These are phyloP conservation scores for Scalesia atractyloides DNA, from an alignment of 129 eudicot genomes.

Conservation along the genomic window DNA sequence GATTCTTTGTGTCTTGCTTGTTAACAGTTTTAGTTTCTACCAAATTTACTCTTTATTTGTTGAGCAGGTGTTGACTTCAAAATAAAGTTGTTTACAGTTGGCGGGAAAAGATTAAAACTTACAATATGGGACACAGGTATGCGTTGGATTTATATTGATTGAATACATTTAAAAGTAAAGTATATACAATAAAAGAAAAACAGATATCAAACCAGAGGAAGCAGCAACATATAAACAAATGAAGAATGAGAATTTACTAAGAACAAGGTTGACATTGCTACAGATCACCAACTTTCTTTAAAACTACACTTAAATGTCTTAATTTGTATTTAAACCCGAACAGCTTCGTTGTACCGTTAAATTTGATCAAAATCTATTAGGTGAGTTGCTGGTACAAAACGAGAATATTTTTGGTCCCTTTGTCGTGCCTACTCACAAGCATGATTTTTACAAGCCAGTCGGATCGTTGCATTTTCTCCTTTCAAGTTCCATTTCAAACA, in stretches of 20 bases:
- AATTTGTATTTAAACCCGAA: background rate
- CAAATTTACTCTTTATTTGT: conserved; percentile 14
- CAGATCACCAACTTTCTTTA: background rate
- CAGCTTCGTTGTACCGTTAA: background rate
- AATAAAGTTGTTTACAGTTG: conserved; percentile 57
- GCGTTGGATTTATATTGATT: background rate
- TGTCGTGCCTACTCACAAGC: background rate
- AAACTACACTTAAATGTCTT: background rate
- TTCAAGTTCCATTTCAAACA: background rate
- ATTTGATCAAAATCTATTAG: background rate
- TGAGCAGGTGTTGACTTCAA: conserved; percentile 78
- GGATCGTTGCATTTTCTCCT: background rate
- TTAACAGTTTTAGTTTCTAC: background rate
- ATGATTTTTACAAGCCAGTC: background rate
- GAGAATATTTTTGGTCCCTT: background rate
- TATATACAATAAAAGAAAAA: background rate
- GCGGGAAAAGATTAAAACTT: conserved; percentile 73
- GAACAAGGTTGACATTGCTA: background rate
- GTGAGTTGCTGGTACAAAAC: background rate
- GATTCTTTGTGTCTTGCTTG: background rate
- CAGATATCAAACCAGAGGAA: background rate
- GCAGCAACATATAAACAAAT: background rate
- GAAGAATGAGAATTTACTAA: background rate
- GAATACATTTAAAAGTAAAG: background rate
- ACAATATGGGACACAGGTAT: conserved; percentile 87